phyloP scores from a whole-genome alignment of 768 basidiomycete species.

The Cystofilobasidium macerans region DNA sequence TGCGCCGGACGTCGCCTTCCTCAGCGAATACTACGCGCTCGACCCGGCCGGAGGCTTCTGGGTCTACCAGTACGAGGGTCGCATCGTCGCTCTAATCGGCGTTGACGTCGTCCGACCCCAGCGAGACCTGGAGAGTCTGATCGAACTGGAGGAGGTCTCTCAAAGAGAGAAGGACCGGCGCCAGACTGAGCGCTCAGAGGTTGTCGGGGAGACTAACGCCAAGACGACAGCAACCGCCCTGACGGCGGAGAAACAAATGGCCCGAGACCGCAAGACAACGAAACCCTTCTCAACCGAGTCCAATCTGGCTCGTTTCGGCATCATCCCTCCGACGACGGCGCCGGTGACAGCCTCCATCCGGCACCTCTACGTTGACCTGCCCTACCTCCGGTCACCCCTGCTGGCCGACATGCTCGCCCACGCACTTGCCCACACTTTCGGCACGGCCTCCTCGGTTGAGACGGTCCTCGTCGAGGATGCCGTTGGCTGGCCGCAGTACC shows the following conservation, averaged over 20 bases:
- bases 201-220: not conserved
- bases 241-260: no score
- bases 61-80: slow-evolving; percentile 13
- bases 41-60: slow-evolving; percentile 12
- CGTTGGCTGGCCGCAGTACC: not conserved
- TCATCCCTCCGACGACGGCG: not conserved
- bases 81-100: slow-evolving; percentile 9
- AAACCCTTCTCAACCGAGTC: not conserved
- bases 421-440: slow-evolving; percentile 16
- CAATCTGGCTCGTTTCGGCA: not conserved
- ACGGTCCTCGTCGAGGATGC: not conserved
- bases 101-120: slow-evolving; percentile 11
- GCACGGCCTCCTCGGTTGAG: not conserved
- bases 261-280: no score
- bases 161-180: not conserved
- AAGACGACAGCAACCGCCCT: not conserved
- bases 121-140: slow-evolving; percentile 2
- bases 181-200: not conserved
- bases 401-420: slow-evolving; percentile 2
- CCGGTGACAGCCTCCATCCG: not conserved
- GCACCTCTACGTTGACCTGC: slow-evolving; percentile 13
- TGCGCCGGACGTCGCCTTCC: slow-evolving; percentile 1
- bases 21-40: slow-evolving; percentile 12
- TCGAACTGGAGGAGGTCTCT: not conserved
- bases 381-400: not conserved